Percentiles rank a stretch among this genome's conserved stretches.
These are phyloP conservation scores for Hypoxylon sp. DNA, from an alignment of 2,329 filamentous ascomycete species.

Conservation along the genomic window DNA sequence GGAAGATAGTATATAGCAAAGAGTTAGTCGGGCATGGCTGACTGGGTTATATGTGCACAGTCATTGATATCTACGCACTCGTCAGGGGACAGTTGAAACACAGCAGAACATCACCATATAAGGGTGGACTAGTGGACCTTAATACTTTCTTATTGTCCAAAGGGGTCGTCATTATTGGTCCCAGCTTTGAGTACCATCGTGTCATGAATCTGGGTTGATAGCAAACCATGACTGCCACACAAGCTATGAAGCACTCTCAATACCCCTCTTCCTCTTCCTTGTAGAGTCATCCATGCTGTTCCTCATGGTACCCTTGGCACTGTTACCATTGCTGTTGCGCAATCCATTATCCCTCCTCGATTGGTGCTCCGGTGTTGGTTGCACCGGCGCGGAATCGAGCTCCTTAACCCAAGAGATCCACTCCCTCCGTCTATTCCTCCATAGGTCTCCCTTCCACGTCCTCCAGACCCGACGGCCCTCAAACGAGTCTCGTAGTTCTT, in stretches of 20 bases:
- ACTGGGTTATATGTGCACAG: not conserved
- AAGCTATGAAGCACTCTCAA: slow-evolving; percentile 14
- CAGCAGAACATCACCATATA: not conserved
- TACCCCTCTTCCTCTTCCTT: slow-evolving; percentile 33
- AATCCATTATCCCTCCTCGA: slow-evolving; percentile 31
- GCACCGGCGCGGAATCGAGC: slow-evolving; percentile 55
- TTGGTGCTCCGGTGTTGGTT: slow-evolving; percentile 28
- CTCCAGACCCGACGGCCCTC: slow-evolving; percentile 71
- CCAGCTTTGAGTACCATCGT: not conserved
- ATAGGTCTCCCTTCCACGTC: slow-evolving; percentile 71
- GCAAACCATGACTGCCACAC: not conserved
- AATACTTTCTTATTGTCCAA: slow-evolving; percentile 15
- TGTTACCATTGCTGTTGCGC: slow-evolving; percentile 12
- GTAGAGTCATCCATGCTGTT: slow-evolving; percentile 7
- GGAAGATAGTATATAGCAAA: not conserved
- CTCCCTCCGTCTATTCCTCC: slow-evolving; percentile 67
- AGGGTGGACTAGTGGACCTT: not conserved
- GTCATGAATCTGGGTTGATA: slow-evolving; percentile 3
- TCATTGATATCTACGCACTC: not conserved
- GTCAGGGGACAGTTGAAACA: not conserved
- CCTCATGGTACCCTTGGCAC: not conserved
- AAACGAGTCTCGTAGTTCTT: slow-evolving; percentile 67
- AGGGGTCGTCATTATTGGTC: not conserved
- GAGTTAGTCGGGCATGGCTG: not conserved
- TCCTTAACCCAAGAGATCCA: slow-evolving; percentile 73